Evolutionary conservation across 2,329 filamentous ascomycete genomes (phyloP), one percentile per base, ranked within the genome.

Genomic region (Ciborinia camelliae): DNA sequence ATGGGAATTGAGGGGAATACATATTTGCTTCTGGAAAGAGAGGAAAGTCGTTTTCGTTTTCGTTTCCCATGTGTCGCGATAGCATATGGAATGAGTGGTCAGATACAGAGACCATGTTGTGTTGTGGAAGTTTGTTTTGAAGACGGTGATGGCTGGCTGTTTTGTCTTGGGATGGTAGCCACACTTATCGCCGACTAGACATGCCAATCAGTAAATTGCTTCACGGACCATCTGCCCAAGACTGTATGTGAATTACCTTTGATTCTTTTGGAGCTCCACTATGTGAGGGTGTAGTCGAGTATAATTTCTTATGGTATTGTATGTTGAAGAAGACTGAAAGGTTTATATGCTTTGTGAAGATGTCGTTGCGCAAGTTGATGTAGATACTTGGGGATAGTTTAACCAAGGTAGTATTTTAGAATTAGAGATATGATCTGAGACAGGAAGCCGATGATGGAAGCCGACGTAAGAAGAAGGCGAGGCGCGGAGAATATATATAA

Each of bases 81-180:
- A 99, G 79, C 95, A 99, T 14, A 93, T 95, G 63, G 97, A 97
- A 71, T 88, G 90, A 68, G 97, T 86, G 77, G 96, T 98, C 0
- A 91, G 90, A 41, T 88, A 90, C 9, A 83, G 80, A 1, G 88
- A 91, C 14, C 92, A 80, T 30, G 86, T 84, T 8, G 91, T 91
- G 55, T 97, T 58, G 52, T 41, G 43, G 18, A 18, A 14, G 84
- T 30, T 96, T 60, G 9, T 28, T 82, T 0, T 92, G 92, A 0
- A 71, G 70, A 73, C 71, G 65, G 68, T 67, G 66, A 69, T 63
- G 65, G 68, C 67, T 68, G 67, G 69, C 65, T 63, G 59, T 68
- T 52, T 62, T 71, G 67, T 66, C 63, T 64, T 63, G 57, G 37
- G 62, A 45, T 61, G 57, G 63, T 68, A 70, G 68, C 70, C 71